Evolutionary conservation across 2,329 filamentous ascomycete genomes (phyloP).

Genomic region (Venturia asperata): DNA sequence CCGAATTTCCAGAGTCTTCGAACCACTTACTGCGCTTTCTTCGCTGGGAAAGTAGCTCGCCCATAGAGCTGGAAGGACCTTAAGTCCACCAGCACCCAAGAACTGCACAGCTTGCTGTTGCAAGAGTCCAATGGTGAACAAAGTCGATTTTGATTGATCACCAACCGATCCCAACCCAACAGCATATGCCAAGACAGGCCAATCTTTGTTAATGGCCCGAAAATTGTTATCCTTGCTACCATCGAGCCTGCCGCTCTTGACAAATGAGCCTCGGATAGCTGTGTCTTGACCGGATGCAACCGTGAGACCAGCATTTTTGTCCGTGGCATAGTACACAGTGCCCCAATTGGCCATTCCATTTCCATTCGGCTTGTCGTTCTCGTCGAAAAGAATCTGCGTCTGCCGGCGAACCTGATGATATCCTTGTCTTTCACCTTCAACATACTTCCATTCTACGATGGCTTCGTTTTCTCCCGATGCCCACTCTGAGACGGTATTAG

Average conservation of each 20-base stretch:
- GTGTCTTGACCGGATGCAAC: slow-evolving; percentile 42
- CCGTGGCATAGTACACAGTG: slow-evolving; percentile 48
- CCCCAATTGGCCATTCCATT: slow-evolving; percentile 42
- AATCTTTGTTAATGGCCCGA: slow-evolving; percentile 42
- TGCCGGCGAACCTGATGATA: slow-evolving; percentile 54
- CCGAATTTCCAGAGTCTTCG: background rate
- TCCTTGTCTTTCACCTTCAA: slow-evolving; percentile 36
- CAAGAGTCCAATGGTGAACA: slow-evolving; percentile 46
- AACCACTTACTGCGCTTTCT: slow-evolving; percentile 34
- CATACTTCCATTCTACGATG: slow-evolving; percentile 57
- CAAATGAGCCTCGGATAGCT: slow-evolving; percentile 43
- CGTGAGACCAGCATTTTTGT: slow-evolving; percentile 35
- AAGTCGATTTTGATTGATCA: slow-evolving; percentile 30
- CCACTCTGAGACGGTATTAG: slow-evolving; percentile 51
- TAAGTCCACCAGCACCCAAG: slow-evolving; percentile 35
- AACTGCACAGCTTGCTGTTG: slow-evolving; percentile 47
- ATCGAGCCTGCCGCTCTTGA: slow-evolving; percentile 36
- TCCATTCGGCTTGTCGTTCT: slow-evolving; percentile 34
- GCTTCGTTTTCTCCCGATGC: slow-evolving; percentile 54
- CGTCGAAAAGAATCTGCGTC: slow-evolving; percentile 41
- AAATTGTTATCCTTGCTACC: slow-evolving; percentile 45
- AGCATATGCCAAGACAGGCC: slow-evolving; percentile 49
- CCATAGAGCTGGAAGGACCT: slow-evolving; percentile 42
- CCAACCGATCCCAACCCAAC: slow-evolving; percentile 43
- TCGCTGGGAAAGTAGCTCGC: slow-evolving; percentile 42